These are phyloP conservation scores for Pisolithus marmoratus DNA, from an alignment of 768 basidiomycete genomes.

Conservation along the genomic window DNA sequence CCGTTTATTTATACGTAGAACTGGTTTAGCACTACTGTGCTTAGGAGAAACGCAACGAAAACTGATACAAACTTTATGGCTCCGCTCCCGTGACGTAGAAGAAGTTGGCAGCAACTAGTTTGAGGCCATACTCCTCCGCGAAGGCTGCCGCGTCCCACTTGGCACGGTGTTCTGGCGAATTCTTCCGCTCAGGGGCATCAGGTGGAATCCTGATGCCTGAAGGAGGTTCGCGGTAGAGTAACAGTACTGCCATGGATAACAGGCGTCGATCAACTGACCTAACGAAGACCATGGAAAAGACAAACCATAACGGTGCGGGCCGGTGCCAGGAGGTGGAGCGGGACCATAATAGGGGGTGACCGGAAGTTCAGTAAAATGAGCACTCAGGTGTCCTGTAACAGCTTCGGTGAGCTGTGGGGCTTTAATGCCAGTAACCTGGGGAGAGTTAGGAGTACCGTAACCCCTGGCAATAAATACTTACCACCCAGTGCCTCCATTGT, in stretches of 20 bases:
- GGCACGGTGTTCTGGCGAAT: constrained; percentile 38
- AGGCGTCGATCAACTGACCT: neutral
- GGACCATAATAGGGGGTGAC: constrained; percentile 55
- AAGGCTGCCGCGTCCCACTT: constrained; percentile 55
- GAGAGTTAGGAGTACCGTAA: neutral
- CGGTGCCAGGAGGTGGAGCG: constrained; percentile 47
- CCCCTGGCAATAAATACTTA: constrained; percentile 17
- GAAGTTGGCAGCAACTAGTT: constrained; percentile 55
- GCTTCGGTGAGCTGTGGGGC: constrained; percentile 26
- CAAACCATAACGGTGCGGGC: constrained; percentile 53
- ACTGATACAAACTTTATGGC: neutral
- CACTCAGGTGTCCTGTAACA: constrained; percentile 29
- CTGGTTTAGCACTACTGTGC: too few relatives aligned
- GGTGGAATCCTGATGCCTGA: constrained; percentile 35
- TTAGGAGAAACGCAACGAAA: too few relatives aligned
- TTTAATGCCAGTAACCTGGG: constrained; percentile 36
- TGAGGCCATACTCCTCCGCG: constrained; percentile 44
- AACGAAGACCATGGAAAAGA: neutral
- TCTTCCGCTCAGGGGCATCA: constrained; percentile 42
- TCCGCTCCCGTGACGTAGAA: constrained; percentile 36
- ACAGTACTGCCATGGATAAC: constrained; percentile 35
- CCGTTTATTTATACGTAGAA: too few relatives aligned
- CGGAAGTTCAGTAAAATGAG: constrained; percentile 39
- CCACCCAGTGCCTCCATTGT: constrained; percentile 55
- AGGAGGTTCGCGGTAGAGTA: constrained; percentile 56